Evolutionary conservation across 2,329 filamentous ascomycete genomes (phyloP).

Genomic region (Lanzia echinophila): DNA sequence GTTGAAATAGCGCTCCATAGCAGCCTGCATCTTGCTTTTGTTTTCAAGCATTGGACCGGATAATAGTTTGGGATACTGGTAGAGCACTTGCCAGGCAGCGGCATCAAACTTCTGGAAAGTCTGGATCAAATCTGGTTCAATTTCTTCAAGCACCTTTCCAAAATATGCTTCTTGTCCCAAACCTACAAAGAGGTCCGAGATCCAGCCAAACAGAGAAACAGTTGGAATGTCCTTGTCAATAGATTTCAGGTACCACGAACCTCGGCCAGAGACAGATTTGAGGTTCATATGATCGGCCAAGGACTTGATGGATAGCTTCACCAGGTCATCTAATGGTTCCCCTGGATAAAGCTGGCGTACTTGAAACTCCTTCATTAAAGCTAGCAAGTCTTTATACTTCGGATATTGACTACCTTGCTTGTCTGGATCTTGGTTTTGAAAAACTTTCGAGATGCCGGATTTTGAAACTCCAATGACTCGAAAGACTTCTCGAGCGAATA

Average conservation of each 20-base stretch:
- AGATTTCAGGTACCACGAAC: background rate
- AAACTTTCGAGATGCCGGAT: no score
- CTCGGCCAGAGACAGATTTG: background rate
- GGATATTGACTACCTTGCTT: no score
- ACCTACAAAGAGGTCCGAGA: background rate
- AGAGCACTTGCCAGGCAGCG: slow-evolving; percentile 1
- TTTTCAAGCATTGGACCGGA: background rate
- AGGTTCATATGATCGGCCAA: background rate
- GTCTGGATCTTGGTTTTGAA: no score
- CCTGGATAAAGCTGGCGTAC: no score
- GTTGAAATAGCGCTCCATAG: slow-evolving; percentile 1
- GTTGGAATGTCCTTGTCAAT: background rate
- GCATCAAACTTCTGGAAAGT: slow-evolving; percentile 7
- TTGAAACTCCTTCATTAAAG: no score
- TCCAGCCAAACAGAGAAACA: background rate
- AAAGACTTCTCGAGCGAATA: no score
- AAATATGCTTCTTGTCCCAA: slow-evolving; percentile 1
- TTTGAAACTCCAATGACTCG: no score
- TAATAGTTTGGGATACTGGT: background rate
- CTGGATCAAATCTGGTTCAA: background rate
- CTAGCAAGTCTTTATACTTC: no score
- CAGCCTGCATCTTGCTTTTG: background rate
- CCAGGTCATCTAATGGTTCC: no score
- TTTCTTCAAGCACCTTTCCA: background rate
- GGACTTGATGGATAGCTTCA: no score